Base-by-base conservation (phyloP, 2,329 filamentous ascomycete genomes). In the Apiospora rasikravindrae region DNA sequence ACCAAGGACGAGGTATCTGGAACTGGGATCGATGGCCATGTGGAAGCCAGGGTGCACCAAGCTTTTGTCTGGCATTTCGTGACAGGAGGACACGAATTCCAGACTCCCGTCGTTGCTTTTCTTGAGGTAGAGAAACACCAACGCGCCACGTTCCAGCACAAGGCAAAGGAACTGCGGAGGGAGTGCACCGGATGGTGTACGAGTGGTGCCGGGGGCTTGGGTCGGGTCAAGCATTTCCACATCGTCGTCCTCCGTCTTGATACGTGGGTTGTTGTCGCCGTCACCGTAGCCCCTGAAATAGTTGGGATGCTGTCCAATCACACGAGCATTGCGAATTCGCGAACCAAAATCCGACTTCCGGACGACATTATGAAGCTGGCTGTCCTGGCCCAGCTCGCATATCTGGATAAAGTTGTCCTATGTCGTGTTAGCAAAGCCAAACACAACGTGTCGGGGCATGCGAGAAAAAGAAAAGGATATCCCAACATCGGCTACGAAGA, bases 141-240 rank as follows among this genome's bases (percentile, higher is more conserved):
- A 84, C 72, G 94, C 90, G 49, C 91, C 91, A 22, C 89, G 90
- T 74, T 93, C 91, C 11, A 98, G 87, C 29, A 94, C 90, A 22
- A 98, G 83, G 4, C 96, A 88, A 22, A 98, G 84, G 33, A 95
- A 85, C 78, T 98, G 94, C n/a, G 94, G 93, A 16, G 95, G 94
- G 71, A 93, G 80, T 24, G 24, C 24, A 24, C 42, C 44, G 13
- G 51, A 44, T 45, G 69, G 69, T 16, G 44, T 69, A 11, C 24
- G 40, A 45, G 66, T n/a, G 8, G 66, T 14, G 68, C 37, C 49
- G 22, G 53, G 2, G 73, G 76, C 37, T 71, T 73, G 29, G 37
- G 73, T 45, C 69, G 69, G n/a, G 47, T 75, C 49, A 45, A 78
- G 78, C 79, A 84, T 83, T 22, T 82, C 75, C n/a, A 78, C 75